phyloP scores from a whole-genome alignment of 1,139 yeast genomes.

The Spencermartinsiella ligniputridi region DNA sequence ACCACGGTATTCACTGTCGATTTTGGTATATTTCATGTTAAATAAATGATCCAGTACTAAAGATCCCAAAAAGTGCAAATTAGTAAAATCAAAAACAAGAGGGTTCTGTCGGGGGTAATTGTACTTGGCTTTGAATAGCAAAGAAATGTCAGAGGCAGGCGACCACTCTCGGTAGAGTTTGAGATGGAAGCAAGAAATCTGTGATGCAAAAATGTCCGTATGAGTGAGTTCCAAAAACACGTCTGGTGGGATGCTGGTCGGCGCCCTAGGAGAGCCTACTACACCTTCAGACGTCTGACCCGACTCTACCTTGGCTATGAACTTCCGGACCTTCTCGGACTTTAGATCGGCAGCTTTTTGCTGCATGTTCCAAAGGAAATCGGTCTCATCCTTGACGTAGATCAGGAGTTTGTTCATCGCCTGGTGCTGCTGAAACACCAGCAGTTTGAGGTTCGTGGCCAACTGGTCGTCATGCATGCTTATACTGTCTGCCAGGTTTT shows the following conservation, averaged over 20 bases:
- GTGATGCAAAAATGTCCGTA: constrained; percentile 32
- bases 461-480: constrained; percentile 45
- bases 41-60: constrained; percentile 69
- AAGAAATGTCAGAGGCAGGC: constrained; percentile 59
- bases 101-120: constrained; percentile 49
- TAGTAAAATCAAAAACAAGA: constrained; percentile 62
- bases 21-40: constrained; percentile 34
- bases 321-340: constrained; percentile 23
- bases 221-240: constrained; percentile 30
- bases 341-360: constrained; percentile 21
- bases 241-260: constrained; percentile 30
- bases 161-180: constrained; percentile 55
- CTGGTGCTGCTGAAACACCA: constrained; percentile 41
- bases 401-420: constrained; percentile 36
- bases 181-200: constrained; percentile 36
- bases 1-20: constrained; percentile 48
- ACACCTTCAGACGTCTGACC: constrained; percentile 3
- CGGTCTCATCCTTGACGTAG: constrained; percentile 21
- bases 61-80: constrained; percentile 74
- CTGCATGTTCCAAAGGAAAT: constrained; percentile 27
- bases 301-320: constrained; percentile 23
- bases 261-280: background rate
- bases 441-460: constrained; percentile 41
- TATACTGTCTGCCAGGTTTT: constrained; percentile 43
- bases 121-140: constrained; percentile 44